phyloP scores from a whole-genome alignment of 192 early-diverging fungal species.

The Backusella parvicylindrica region DNA sequence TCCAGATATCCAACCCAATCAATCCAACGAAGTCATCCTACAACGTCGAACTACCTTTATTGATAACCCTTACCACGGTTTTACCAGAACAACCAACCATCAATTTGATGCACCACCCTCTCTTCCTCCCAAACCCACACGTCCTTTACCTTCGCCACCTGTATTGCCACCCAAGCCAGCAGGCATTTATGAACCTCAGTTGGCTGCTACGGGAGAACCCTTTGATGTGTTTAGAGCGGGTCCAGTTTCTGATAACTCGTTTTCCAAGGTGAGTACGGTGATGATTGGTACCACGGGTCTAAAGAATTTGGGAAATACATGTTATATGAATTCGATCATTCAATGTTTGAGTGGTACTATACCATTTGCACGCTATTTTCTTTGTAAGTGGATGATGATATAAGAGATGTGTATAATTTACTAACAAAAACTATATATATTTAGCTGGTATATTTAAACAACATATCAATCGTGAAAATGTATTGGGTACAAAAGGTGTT shows the following conservation, averaged over 20 bases:
- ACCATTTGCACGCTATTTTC: slow-evolving; percentile 70
- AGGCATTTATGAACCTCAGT: neutral
- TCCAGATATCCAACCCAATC: slow-evolving; percentile 13
- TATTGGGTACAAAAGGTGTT: slow-evolving; percentile 68
- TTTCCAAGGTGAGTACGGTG: slow-evolving; percentile 39
- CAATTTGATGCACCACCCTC: slow-evolving; percentile 21
- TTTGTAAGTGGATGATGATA: slow-evolving; percentile 14
- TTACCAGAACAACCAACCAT: slow-evolving; percentile 35
- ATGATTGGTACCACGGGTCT: slow-evolving; percentile 65
- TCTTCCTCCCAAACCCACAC: slow-evolving; percentile 37
- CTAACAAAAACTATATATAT: too few species aligned
- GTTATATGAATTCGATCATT: slow-evolving; percentile 83
- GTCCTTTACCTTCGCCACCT: slow-evolving; percentile 35
- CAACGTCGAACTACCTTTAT: slow-evolving; percentile 50
- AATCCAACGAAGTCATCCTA: slow-evolving; percentile 6
- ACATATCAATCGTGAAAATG: slow-evolving; percentile 63
- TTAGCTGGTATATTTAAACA: slow-evolving; percentile 58
- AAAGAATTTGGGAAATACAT: slow-evolving; percentile 83
- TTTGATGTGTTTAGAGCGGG: neutral
- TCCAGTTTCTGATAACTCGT: slow-evolving; percentile 20
- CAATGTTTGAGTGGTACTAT: slow-evolving; percentile 73
- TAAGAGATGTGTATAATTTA: too few species aligned
- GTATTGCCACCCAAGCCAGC: neutral
- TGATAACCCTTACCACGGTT: slow-evolving; percentile 52
- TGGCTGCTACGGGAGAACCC: neutral